Evolutionary conservation across 805 yeast genomes (phyloP), one percentile per base, ranked within the genome.

Genomic region (Debaryomyces tyrocola): DNA sequence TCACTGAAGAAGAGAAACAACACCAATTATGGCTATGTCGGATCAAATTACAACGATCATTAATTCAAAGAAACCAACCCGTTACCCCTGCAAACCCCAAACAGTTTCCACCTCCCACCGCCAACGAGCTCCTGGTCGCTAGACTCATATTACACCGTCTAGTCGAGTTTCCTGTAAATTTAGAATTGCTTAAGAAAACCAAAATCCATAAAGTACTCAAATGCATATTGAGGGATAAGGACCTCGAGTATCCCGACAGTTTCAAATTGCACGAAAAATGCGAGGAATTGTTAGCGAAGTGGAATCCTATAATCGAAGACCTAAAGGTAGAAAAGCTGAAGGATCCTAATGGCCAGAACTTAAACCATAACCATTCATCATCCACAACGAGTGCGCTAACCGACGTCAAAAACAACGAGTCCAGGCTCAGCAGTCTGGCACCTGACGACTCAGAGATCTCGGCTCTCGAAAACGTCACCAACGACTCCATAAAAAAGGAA

Each of bases 171-270:
- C 70, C 77, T 1, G 69, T 78, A 31, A 66, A 57, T 24, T 58
- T 64, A 17, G 73, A 71, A 12, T 55, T 77, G 17, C 63, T 79
- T 47, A 66, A 63, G 41, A 59, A 60, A 18, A 75, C 82, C 12
- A 79, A 77, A 53, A 63, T 79, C 43, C 82, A 78, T 55, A 79
- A 79, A 57, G 82, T 79, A 1, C 56, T 79, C 48, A 76, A 73
- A 55, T 78, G 79, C 45, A 75, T 79, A 17, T 48, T 69, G 42
- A 69, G 68, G 46, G 67, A 69, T 48, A 64, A 63, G 21, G 63
- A 62, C 31, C 63, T 77, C 50, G 73, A 66, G 48, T 68, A 72
- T 48, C 67, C 72, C 11, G 70, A 74, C 33, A 74, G 77, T 49
- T 74, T 68, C 57, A 66, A 71, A 47, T 66, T 78, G 47, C 80